phyloP scores from a whole-genome alignment of 2,329 filamentous ascomycete genomes.

The Alternaria novae-zelandiae region DNA sequence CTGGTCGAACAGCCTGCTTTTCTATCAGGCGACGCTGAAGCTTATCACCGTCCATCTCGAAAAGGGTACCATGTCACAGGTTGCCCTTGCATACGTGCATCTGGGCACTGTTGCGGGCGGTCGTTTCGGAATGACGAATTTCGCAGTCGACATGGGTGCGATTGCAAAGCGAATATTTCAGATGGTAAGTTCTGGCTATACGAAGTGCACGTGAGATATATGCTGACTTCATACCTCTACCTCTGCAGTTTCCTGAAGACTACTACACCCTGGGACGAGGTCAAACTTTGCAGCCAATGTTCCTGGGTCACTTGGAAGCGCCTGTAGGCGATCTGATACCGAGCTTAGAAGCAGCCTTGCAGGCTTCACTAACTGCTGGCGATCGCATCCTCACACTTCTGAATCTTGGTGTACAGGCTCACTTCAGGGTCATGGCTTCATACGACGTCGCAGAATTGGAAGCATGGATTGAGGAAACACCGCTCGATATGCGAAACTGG shows the following conservation, averaged over 20 bases:
- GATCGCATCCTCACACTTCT: conserved; percentile 76
- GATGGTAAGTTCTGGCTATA: conserved; percentile 33
- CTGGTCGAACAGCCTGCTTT: conserved; percentile 75
- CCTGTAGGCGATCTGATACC: conserved; percentile 65
- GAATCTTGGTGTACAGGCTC: conserved; percentile 71
- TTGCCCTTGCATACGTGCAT: conserved; percentile 71
- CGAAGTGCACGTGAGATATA: background rate
- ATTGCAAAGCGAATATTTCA: conserved; percentile 70
- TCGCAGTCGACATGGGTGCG: conserved; percentile 69
- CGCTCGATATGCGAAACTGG: conserved; percentile 77
- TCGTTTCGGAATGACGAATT: conserved; percentile 73
- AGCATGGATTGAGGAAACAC: conserved; percentile 72
- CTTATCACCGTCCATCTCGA: conserved; percentile 71
- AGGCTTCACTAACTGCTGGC: conserved; percentile 69
- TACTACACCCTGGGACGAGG: conserved; percentile 70
- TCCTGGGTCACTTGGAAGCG: conserved; percentile 72
- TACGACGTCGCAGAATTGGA: conserved; percentile 74
- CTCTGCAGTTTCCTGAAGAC: conserved; percentile 53
- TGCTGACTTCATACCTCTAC: background rate
- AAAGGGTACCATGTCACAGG: conserved; percentile 71
- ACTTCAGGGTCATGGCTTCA: conserved; percentile 72
- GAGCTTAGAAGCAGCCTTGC: conserved; percentile 69
- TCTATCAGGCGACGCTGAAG: conserved; percentile 72
- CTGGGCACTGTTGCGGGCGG: conserved; percentile 70
- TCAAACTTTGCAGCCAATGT: conserved; percentile 71